Conservation (phyloP, 805 yeast genomes). For the Tetrapisispora nanseiensis region DNA sequence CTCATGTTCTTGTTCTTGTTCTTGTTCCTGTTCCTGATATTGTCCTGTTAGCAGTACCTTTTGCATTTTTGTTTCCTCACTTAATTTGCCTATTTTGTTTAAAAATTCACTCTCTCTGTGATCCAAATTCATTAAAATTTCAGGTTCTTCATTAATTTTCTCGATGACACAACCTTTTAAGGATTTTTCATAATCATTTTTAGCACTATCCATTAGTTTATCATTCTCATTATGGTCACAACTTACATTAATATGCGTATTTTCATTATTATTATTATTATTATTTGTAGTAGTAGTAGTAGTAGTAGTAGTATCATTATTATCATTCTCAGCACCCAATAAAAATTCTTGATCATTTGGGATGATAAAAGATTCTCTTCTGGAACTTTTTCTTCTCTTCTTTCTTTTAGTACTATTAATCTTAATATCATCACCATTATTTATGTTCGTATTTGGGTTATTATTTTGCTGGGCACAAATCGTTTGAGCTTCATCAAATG, state of each 20-base stretch:
- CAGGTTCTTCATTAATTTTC: not conserved
- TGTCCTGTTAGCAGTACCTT: too few relatives aligned
- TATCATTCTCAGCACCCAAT: not conserved
- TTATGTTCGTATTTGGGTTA: not conserved
- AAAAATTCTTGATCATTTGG: conserved; percentile 1
- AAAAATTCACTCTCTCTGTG: not conserved
- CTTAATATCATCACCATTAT: not conserved
- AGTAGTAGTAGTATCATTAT: not conserved
- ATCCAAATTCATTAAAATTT: not conserved
- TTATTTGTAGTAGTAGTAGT: not conserved
- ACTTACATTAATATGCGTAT: not conserved
- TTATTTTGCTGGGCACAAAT: not conserved
- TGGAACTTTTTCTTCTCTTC: conserved; percentile 31
- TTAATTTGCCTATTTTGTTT: not conserved
- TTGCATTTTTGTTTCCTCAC: too few relatives aligned
- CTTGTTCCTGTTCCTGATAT: not conserved
- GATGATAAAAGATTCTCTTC: conserved; percentile 34
- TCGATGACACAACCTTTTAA: conserved; percentile 1
- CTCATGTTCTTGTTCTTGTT: too few relatives aligned
- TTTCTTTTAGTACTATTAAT: conserved; percentile 11
- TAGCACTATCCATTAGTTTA: not conserved
- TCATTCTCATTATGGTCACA: not conserved
- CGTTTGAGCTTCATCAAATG: too few relatives aligned
- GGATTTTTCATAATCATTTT: not conserved
- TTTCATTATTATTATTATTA: not conserved